Percentiles rank a stretch among this genome's conserved stretches.
phyloP scores from a whole-genome alignment of 164 flowering plant species.

The Hamamelis virginiana region DNA sequence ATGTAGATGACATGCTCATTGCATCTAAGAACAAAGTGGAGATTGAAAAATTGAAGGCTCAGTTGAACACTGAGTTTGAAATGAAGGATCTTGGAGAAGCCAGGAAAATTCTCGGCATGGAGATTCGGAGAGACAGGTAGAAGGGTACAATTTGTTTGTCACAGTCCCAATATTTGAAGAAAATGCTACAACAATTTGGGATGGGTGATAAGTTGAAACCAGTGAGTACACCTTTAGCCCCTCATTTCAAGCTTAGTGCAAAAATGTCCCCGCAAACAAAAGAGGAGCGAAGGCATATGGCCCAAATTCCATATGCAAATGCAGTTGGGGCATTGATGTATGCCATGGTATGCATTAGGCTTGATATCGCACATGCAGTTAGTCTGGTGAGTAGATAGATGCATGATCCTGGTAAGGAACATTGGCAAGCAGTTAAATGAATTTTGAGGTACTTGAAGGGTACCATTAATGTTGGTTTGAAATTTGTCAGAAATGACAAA shows the following conservation, averaged over 20 bases:
- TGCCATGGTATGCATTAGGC: not conserved
- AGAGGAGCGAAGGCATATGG: not conserved
- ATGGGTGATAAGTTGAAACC: not conserved
- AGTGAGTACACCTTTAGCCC: not conserved
- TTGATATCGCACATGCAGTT: not conserved
- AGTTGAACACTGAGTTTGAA: not conserved
- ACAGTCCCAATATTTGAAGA: not conserved
- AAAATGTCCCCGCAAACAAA: not conserved
- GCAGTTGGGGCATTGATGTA: not conserved
- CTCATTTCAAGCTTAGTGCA: not conserved
- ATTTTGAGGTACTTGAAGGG: not conserved
- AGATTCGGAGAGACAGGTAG: not conserved
- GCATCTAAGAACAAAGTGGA: not conserved
- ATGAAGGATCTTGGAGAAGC: not conserved
- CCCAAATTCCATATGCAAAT: not conserved
- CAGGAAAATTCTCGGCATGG: not conserved
- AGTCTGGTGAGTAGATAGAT: not conserved
- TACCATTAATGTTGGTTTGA: not conserved
- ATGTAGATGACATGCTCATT: not conserved
- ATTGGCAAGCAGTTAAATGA: constrained; percentile 6
- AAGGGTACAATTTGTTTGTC: not conserved
- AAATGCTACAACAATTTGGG: not conserved
- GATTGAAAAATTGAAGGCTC: not conserved
- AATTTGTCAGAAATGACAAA: not conserved
- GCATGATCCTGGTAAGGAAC: not conserved